Evolutionary conservation across 1,284 basidiomycete genomes (phyloP), one percentile per base, ranked within the genome.

Genomic region (Apiotrichum porosum): DNA sequence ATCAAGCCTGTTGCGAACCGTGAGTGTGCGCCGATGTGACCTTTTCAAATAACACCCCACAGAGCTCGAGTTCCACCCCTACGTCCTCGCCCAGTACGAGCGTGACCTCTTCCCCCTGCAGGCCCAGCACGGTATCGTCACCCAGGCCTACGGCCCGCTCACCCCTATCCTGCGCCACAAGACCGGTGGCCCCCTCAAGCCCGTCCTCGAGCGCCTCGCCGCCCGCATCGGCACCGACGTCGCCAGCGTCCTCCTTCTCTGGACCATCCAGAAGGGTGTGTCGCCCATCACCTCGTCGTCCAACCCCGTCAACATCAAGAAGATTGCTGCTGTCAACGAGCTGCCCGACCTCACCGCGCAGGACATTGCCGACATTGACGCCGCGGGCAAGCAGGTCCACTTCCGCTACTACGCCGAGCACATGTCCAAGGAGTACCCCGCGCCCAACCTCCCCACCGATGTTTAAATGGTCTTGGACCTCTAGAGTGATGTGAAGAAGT

Each of bases 1-100:
- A 72, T 86, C 42, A 65, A 78, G n/a, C 87, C 88, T 0, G 80
- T 81, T 9, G 80, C 84, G 6, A 89, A 91, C 66, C 54, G 69
- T 72, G 50, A 60, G 63, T 53, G 45, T 28, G n/a, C n/a, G n/a
- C n/a, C n/a, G n/a, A n/a, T n/a, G n/a, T n/a, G n/a, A n/a, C n/a
- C 30, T n/a, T 30, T 81, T 58, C 31, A 38, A 63, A 15, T 3
- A 79, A 85, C n/a, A n/a, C n/a, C n/a, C n/a, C n/a, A 9, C 34
- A 42, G 46, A 83, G 83, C 79, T 88, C 36, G 85, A 88, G 66
- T 79, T 82, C 46, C 86, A 89, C 65, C 85, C 86, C 12, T 85
- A 86, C 63, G 73, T 87, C 23, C 81, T 80, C 73, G 79, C 81
- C 45, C 79, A 81, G 3, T 72, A 80, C 3, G 72, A 79, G 44